These are phyloP conservation scores for Emmonsiellopsis sp. DNA, from an alignment of 2,329 filamentous ascomycete genomes.

Conservation along the genomic window DNA sequence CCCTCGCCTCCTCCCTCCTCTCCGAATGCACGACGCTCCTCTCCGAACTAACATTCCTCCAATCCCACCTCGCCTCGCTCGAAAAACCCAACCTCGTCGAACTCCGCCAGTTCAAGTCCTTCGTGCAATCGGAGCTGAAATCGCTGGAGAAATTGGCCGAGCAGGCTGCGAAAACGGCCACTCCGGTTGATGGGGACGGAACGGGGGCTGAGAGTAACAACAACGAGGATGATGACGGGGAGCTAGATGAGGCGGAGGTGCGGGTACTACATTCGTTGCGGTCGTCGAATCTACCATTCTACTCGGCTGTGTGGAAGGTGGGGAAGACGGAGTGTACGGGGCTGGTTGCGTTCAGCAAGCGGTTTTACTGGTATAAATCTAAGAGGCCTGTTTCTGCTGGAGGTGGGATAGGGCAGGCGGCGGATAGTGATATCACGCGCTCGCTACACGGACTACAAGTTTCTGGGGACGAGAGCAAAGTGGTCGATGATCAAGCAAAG, in stretches of 20 bases:
- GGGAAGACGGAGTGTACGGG: slow-evolving; percentile 47
- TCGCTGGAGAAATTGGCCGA: slow-evolving; percentile 35
- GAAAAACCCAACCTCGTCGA: slow-evolving; percentile 40
- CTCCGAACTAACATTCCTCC: slow-evolving; percentile 37
- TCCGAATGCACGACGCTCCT: slow-evolving; percentile 33
- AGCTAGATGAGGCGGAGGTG: slow-evolving; percentile 15
- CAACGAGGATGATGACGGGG: slow-evolving; percentile 8
- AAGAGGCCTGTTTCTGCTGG: not conserved
- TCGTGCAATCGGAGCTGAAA: slow-evolving; percentile 39
- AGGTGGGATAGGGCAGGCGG: not conserved
- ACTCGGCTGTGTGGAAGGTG: slow-evolving; percentile 53
- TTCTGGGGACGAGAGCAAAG: slow-evolving; percentile 5
- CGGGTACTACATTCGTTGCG: slow-evolving; percentile 46
- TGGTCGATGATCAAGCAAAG: slow-evolving; percentile 12
- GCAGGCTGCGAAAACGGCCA: slow-evolving; percentile 15
- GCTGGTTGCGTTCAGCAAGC: slow-evolving; percentile 48
- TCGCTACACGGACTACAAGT: slow-evolving; percentile 1
- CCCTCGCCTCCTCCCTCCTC: slow-evolving; percentile 24
- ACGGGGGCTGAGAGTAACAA: slow-evolving; percentile 7
- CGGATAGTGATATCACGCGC: slow-evolving; percentile 4
- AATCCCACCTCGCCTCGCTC: slow-evolving; percentile 28
- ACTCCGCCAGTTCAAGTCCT: slow-evolving; percentile 39
- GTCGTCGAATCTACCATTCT: slow-evolving; percentile 58
- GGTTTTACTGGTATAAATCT: slow-evolving; percentile 40
- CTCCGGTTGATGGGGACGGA: slow-evolving; percentile 3